Conservation (phyloP, 768 basidiomycete genomes). For the Auricularia cornea region DNA sequence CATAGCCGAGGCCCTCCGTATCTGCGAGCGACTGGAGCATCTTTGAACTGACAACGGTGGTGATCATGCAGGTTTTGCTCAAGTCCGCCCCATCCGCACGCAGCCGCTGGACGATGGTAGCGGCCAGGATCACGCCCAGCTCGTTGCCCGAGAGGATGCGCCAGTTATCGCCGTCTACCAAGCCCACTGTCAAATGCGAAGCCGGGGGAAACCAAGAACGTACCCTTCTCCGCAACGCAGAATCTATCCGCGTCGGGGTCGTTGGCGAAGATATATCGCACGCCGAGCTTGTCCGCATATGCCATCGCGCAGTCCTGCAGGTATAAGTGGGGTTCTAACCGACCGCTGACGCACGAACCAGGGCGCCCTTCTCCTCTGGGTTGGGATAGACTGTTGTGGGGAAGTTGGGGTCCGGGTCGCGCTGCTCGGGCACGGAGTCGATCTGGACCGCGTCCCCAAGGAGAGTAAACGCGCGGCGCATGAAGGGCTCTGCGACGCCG, state of each 20-base stretch:
- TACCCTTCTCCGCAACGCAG: slow-evolving; percentile 57
- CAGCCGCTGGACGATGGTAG: slow-evolving; percentile 28
- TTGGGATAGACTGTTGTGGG: slow-evolving; percentile 82
- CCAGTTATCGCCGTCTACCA: slow-evolving; percentile 48
- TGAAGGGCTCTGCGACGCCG: slow-evolving; percentile 69
- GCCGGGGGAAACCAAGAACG: not conserved
- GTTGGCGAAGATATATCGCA: slow-evolving; percentile 70
- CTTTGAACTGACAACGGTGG: slow-evolving; percentile 85
- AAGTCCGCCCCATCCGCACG: slow-evolving; percentile 13
- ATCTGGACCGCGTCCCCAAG: slow-evolving; percentile 13
- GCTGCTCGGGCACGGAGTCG: slow-evolving; percentile 56
- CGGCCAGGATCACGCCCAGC: slow-evolving; percentile 50
- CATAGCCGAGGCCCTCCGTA: slow-evolving; percentile 72
- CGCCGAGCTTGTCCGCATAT: slow-evolving; percentile 46
- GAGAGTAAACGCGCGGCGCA: slow-evolving; percentile 41
- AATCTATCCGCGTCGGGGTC: slow-evolving; percentile 87
- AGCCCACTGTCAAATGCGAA: slow-evolving; percentile 5
- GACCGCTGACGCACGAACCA: not conserved
- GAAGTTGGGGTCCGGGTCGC: slow-evolving; percentile 73
- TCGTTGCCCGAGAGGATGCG: slow-evolving; percentile 77
- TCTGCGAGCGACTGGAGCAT: slow-evolving; percentile 75
- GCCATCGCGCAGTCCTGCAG: slow-evolving; percentile 62
- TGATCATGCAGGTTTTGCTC: slow-evolving; percentile 73
- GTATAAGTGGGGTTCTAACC: slow-evolving; percentile 1
- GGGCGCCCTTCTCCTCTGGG: slow-evolving; percentile 77